These are phyloP conservation scores for Williopsis jadinii DNA, from an alignment of 1,139 yeast species.

Conservation along the genomic window DNA sequence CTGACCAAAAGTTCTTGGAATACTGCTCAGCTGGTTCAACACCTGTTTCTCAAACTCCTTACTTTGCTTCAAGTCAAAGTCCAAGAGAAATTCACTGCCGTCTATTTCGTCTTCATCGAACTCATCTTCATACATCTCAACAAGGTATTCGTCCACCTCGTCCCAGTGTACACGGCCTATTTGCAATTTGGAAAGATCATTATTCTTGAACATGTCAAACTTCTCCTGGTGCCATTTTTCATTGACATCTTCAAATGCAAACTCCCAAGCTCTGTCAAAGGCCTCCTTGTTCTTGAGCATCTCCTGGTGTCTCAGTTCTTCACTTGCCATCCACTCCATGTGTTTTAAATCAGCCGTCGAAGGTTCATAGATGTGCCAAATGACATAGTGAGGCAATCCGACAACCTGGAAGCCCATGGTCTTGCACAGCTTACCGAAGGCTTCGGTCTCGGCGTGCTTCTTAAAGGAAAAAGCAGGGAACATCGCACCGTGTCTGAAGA, in stretches of 20 bases:
- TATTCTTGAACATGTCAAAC: constrained; percentile 54
- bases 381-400: constrained; percentile 35
- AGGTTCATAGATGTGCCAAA: constrained; percentile 40
- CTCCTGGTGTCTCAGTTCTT: constrained; percentile 31
- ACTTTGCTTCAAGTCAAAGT: constrained; percentile 13
- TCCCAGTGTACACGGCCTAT: constrained; percentile 31
- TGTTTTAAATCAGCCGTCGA: constrained; percentile 37
- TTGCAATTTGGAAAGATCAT: constrained; percentile 36
- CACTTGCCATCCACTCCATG: constrained; percentile 42
- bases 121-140: constrained; percentile 24
- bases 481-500: constrained; percentile 31
- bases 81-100: constrained; percentile 16
- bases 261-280: constrained; percentile 31
- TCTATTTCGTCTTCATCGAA: constrained; percentile 7
- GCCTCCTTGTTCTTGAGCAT: constrained; percentile 27
- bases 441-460: constrained; percentile 37
- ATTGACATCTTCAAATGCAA: constrained; percentile 31
- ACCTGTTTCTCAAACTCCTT: constrained; percentile 17
- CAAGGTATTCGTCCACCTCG: constrained; percentile 29
- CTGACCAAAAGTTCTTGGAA: constrained; percentile 16
- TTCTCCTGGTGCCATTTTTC: constrained; percentile 30
- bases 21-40: constrained; percentile 13
- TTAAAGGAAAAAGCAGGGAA: constrained; percentile 35
- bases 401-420: constrained; percentile 32
- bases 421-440: constrained; percentile 33